Evolutionary conservation across 2,329 filamentous ascomycete species (phyloP), one percentile per base, ranked within the genome.

Genomic region (Cadophora malorum): DNA sequence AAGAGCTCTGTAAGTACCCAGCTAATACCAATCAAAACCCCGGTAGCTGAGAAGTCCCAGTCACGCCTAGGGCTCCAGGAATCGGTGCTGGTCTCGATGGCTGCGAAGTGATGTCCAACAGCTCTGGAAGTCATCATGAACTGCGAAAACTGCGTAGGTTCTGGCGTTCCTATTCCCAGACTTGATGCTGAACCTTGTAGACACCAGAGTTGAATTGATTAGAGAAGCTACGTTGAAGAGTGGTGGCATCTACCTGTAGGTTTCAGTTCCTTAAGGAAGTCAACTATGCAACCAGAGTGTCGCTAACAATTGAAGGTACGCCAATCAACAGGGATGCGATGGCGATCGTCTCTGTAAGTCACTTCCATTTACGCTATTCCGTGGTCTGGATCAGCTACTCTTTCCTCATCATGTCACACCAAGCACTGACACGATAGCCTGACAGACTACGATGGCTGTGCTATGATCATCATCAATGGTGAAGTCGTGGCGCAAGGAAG

Each of bases 261-360:
- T 38, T 14, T 38, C 8, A 10, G 9, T 38, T 38, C 35, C 35
- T 4, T 38, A 14, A 9, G 12, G 35, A 38, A 38, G 4, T 38
- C 35, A 38, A 38, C 2, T 14, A 38, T 38, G 35, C 35, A 38
- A 10, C 35, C 35, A 38, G 12, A 38, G 9, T 38, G 8, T 14
- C 8, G 9, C 35, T 38, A 7, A 38, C 35, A 14, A 9, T 14
- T 38, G 8, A 38, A 38, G 35, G 35, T 38, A 38, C 35, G 4
- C 52, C 10, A 64, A 64, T 25, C 63, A 64, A 49, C 63, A 64
- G 31, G 63, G 52, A 12, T 64, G 63, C 19, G 63, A 64, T 58
- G 63, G 63, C 5, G 63, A 64, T 21, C 50, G 63, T 19, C 35
- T 64, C 1, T 50, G 35, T 38, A 38, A 38, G 35, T 38, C 35